These are phyloP conservation scores for Aspergillus quadrilineatus DNA, from an alignment of 2,329 filamentous ascomycete species.

Conservation along the genomic window DNA sequence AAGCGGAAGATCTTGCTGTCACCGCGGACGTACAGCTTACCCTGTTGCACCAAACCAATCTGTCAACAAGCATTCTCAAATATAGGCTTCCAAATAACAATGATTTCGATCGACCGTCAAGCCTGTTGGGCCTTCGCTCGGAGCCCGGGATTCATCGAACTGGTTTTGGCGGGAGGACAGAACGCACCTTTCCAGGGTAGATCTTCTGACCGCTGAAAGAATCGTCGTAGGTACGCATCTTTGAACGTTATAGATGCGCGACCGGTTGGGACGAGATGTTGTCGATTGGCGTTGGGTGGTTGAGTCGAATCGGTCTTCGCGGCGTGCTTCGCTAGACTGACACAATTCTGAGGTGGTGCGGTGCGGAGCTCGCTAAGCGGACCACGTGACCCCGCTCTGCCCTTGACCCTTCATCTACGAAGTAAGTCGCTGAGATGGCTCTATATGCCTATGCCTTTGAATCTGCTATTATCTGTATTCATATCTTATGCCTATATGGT, in stretches of 20 bases:
- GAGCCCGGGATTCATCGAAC: slow-evolving; percentile 6
- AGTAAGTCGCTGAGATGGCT: background rate
- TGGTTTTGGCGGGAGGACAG: slow-evolving; percentile 18
- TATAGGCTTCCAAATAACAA: slow-evolving; percentile 2
- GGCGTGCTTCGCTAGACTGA: slow-evolving; percentile 32
- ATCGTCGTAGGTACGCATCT: slow-evolving; percentile 76
- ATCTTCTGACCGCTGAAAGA: slow-evolving; percentile 75
- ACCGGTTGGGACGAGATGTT: slow-evolving; percentile 39
- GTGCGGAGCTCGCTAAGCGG: slow-evolving; percentile 46
- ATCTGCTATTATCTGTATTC: background rate
- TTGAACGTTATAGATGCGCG: slow-evolving; percentile 54
- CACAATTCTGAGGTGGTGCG: slow-evolving; percentile 39
- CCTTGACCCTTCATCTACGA: slow-evolving; percentile 26
- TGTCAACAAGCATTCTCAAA: slow-evolving; percentile 26
- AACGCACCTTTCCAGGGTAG: slow-evolving; percentile 74
- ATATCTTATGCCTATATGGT: background rate
- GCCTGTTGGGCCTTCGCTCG: background rate
- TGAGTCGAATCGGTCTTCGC: slow-evolving; percentile 42
- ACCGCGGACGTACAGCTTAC: slow-evolving; percentile 99
- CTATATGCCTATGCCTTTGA: background rate
- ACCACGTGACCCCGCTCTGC: slow-evolving; percentile 45
- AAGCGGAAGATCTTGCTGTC: slow-evolving; percentile 99
- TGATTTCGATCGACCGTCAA: slow-evolving; percentile 2
- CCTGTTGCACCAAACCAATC: slow-evolving; percentile 57
- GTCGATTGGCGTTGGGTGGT: slow-evolving; percentile 47